phyloP scores from a whole-genome alignment of 2,329 filamentous ascomycete species.

The Waltergamsia citrina region DNA sequence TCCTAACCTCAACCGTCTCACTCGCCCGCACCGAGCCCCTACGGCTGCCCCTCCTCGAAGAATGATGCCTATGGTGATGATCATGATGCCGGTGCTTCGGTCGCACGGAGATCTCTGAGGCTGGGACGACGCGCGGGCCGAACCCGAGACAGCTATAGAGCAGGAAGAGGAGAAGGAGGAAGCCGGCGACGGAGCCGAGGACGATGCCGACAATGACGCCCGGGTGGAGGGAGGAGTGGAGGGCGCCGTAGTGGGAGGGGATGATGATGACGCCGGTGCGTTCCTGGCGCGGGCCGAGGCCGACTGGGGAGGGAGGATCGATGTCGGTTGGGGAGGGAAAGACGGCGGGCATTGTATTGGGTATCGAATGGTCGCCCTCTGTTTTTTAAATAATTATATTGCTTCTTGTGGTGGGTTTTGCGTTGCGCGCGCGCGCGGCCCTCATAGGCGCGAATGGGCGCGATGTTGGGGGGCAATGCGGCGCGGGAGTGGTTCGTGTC shows the following conservation, averaged over 20 bases:
- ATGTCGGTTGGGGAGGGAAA: not conserved
- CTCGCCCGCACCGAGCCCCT: slow-evolving; percentile 10
- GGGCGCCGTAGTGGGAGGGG: slow-evolving; percentile 22
- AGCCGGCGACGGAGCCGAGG: slow-evolving; percentile 35
- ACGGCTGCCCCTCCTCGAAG: slow-evolving; percentile 1
- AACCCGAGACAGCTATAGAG: slow-evolving; percentile 39
- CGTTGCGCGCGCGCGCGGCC: too few relatives aligned
- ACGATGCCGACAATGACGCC: slow-evolving; percentile 33
- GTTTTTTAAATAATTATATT: too few relatives aligned
- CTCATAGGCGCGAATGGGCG: too few relatives aligned
- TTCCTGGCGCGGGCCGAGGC: slow-evolving; percentile 11
- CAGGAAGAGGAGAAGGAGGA: slow-evolving; percentile 42
- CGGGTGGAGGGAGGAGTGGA: slow-evolving; percentile 28
- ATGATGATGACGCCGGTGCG: slow-evolving; percentile 17
- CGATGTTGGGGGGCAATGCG: too few relatives aligned
- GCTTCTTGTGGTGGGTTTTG: too few relatives aligned
- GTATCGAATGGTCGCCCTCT: not conserved
- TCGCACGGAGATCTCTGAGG: slow-evolving; percentile 7
- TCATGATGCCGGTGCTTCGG: slow-evolving; percentile 11
- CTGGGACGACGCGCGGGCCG: slow-evolving; percentile 20
- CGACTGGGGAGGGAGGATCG: slow-evolving; percentile 1
- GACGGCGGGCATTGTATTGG: not conserved
- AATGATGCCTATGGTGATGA: slow-evolving; percentile 7
- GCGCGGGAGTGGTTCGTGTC: too few relatives aligned
- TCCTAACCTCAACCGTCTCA: slow-evolving; percentile 18